Base-by-base conservation (phyloP, 106 monocot species). In the Amphibolis antarctica region DNA sequence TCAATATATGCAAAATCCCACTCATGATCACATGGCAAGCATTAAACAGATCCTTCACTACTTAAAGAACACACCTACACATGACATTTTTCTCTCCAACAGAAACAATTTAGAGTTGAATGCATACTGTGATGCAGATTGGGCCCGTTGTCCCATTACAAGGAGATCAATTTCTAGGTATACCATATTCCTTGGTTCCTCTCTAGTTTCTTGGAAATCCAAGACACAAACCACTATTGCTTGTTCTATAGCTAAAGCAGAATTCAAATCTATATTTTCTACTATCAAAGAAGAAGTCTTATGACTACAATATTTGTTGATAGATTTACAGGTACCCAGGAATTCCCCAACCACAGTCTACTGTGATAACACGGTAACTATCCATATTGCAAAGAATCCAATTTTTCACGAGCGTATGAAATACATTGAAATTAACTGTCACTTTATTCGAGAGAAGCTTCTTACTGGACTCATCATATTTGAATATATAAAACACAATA, bases 141-240 rank as follows among this genome's bases (percentile, higher is more conserved):
- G n/a, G n/a, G n/a, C n/a, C n/a, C n/a, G n/a, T n/a, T n/a, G n/a
- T n/a, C n/a, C n/a, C n/a, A n/a, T n/a, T n/a, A n/a, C n/a, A 18
- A 46, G 51, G 24, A 23, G 51, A 48, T 65, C 48, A 12, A 65
- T 28, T 15, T 52, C 66, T 20, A 17, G 66, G 5, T 52, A 52
- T 50, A 31, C 30, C 17, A 20, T 66, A 18, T 66, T 42, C 21
- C 12, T 66, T 17, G 66, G 66, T n/a, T n/a, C n/a, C n/a, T n/a
- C n/a, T n/a, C n/a, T n/a, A n/a, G n/a, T n/a, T n/a, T n/a, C n/a
- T n/a, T 10, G 25, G 10, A 10, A 9, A 21, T 11, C n/a, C 20
- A 67, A 67, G 55, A 67, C 42, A 15, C 44, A 44, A 43, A 52
- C 30, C n/a, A 4, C 52, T 19, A 52, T 66, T 31, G 27, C 52